These are phyloP conservation scores for Sphagnum contortum DNA, from an alignment of 225 moss, liverwort and hornwort species.

Conservation along the genomic window DNA sequence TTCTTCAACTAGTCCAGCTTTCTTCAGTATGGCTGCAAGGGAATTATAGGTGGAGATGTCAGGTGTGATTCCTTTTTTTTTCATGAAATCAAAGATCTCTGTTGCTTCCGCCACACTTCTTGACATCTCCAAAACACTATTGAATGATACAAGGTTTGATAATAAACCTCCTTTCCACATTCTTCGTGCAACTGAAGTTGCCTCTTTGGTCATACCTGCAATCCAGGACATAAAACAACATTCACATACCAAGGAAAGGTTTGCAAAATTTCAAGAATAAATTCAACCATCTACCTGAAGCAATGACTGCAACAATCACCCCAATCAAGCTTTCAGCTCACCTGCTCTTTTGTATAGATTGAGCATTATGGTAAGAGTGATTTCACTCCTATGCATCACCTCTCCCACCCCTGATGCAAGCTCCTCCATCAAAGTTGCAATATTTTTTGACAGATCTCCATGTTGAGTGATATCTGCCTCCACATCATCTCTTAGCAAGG, in stretches of 20 bases:
- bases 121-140: slow-evolving; percentile 77
- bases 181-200: slow-evolving; percentile 50
- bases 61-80: slow-evolving; percentile 34
- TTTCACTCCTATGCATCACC: slow-evolving; percentile 43
- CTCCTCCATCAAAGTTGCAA: slow-evolving; percentile 46
- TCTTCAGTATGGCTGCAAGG: slow-evolving; percentile 63
- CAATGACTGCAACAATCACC: too few species aligned
- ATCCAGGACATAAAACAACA: neutral
- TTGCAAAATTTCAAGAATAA: too few species aligned
- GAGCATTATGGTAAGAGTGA: slow-evolving; percentile 66
- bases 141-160: slow-evolving; percentile 59
- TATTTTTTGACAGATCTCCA: slow-evolving; percentile 23
- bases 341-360: slow-evolving; percentile 72
- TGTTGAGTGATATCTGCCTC: slow-evolving; percentile 34
- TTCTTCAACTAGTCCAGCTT: slow-evolving; percentile 48
- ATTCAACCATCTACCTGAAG: too few species aligned
- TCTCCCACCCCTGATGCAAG: slow-evolving; percentile 39
- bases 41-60: slow-evolving; percentile 66
- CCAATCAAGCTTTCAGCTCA: neutral
- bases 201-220: slow-evolving; percentile 44
- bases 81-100: slow-evolving; percentile 49
- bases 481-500: slow-evolving; percentile 47
- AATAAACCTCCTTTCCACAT: slow-evolving; percentile 44
- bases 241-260: too few species aligned
- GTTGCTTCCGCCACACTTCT: slow-evolving; percentile 66